Base-by-base conservation (phyloP, 2,329 filamentous ascomycete genomes). In the Nectriaceae sp. region DNA sequence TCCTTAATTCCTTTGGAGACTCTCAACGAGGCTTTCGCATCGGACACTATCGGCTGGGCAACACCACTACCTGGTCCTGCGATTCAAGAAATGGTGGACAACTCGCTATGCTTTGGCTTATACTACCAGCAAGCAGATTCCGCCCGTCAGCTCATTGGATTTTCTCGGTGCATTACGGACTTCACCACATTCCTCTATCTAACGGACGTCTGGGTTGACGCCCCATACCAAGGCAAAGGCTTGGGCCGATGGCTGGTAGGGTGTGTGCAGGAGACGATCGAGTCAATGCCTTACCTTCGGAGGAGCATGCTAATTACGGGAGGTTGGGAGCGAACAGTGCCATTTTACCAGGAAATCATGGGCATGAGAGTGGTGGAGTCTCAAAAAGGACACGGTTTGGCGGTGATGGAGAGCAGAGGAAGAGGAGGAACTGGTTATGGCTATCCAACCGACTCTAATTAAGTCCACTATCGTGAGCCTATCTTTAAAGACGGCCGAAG, bases 171-270 rank as follows among this genome's bases (percentile, higher is more conserved):
- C 5, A 68, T 88, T 40, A 89, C 85, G 0, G 87, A 89, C 61
- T 76, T 76, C 49, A 73, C 79, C 10, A 85, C 84, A 0, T 82
- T 88, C 55, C 78, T 77, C 3, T 89, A 86, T 21, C 44, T 71
- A 11, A 84, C 84, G 1, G 85, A 88, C 54, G 79, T 88, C 0
- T 88, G 83, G 64, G 69, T 88, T 3, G 62, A 79, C 1, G 70
- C 76, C 0, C 67, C 72, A 18, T 76, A 80, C 49, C 82, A 83
- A 59, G 75, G 77, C 1, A 68, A 73, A 5, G 84, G 85, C 0
- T 68, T 88, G 1, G 85, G 80, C 1, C 75, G 68, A 26, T 88
- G 83, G 82, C 63, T 88, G 51, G 73, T 87, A 49, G 59, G 69
- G 2, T 84, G 82, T 54, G 65, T 85, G 16, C 72, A 77, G 46